A percentile compares a stretch with the other conserved stretches of the same genome.
Evolutionary conservation across 192 early-diverging fungal species (phyloP).

Genomic region (Coemansia sp.): DNA sequence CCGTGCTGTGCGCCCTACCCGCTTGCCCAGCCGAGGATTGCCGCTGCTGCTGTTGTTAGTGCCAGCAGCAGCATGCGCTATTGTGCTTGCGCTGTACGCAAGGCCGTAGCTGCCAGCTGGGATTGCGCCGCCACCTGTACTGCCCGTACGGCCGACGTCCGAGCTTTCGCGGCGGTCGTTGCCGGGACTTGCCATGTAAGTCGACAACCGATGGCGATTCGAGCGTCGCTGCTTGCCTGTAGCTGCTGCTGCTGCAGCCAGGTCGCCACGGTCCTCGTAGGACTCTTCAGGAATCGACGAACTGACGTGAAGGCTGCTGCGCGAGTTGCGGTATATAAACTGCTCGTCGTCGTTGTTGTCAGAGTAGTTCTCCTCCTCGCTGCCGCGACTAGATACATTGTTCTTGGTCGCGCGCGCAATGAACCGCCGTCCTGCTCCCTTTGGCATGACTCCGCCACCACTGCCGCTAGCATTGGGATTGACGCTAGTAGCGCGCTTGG

Average conservation of each 20-base stretch:
- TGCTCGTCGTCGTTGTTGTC: constrained; percentile 46
- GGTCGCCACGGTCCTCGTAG: constrained; percentile 33
- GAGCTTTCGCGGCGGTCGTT: constrained; percentile 44
- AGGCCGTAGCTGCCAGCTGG: constrained; percentile 30
- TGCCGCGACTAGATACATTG: constrained; percentile 47
- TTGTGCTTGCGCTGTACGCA: constrained; percentile 30
- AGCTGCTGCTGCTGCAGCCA: not conserved
- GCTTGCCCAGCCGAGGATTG: constrained; percentile 1
- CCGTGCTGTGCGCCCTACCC: constrained; percentile 1
- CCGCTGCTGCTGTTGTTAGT: constrained; percentile 6
- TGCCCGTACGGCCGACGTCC: constrained; percentile 20
- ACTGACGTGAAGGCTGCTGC: constrained; percentile 53
- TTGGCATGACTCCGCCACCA: constrained; percentile 15
- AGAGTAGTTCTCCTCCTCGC: constrained; percentile 44
- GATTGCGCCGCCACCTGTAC: constrained; percentile 17
- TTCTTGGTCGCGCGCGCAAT: constrained; percentile 28
- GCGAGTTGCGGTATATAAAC: constrained; percentile 57
- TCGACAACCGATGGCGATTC: constrained; percentile 50
- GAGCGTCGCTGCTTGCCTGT: constrained; percentile 30
- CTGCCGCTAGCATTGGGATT: constrained; percentile 12
- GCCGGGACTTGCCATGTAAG: constrained; percentile 23
- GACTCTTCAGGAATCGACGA: constrained; percentile 47
- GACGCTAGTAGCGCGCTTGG: constrained; percentile 10
- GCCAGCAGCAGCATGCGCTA: constrained; percentile 11
- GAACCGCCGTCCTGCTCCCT: constrained; percentile 22